phyloP scores from a whole-genome alignment of 2,329 filamentous ascomycete genomes.

The Phialophora expanda region DNA sequence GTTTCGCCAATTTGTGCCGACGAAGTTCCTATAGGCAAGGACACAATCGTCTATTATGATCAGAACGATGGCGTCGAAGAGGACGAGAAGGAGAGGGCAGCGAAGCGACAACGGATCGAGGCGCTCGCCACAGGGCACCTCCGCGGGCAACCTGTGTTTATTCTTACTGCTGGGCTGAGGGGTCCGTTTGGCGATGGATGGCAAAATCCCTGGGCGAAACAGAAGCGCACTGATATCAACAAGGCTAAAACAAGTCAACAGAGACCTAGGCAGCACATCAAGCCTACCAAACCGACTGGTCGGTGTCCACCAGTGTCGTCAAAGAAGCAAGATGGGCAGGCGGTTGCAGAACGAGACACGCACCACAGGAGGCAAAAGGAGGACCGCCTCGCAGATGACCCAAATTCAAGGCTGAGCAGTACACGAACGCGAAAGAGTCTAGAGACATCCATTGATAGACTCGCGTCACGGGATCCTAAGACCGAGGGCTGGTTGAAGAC shows the following conservation, averaged over 20 bases:
- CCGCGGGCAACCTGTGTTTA: constrained; percentile 51
- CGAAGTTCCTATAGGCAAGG: constrained; percentile 31
- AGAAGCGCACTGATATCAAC: constrained; percentile 35
- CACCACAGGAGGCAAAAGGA: background rate
- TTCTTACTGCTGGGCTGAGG: constrained; percentile 52
- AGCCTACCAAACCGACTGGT: background rate
- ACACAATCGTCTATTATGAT: constrained; percentile 35
- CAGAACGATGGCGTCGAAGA: constrained; percentile 13
- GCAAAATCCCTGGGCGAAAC: constrained; percentile 52
- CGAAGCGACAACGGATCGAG: constrained; percentile 53
- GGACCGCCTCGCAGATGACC: background rate
- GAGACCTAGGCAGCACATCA: background rate
- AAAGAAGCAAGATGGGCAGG: background rate
- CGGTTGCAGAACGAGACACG: background rate
- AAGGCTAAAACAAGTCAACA: background rate
- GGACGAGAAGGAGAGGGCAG: constrained; percentile 36
- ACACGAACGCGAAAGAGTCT: background rate
- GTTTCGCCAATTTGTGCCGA: constrained; percentile 34
- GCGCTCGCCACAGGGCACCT: constrained; percentile 49
- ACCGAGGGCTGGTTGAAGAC: constrained; percentile 32
- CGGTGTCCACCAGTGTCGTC: background rate
- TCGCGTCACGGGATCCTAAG: constrained; percentile 13
- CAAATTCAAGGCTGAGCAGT: background rate
- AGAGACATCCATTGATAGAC: background rate
- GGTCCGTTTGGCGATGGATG: constrained; percentile 54